Conservation (phyloP, 2,329 filamentous ascomycete species). For the Emergomyces orientalis region DNA sequence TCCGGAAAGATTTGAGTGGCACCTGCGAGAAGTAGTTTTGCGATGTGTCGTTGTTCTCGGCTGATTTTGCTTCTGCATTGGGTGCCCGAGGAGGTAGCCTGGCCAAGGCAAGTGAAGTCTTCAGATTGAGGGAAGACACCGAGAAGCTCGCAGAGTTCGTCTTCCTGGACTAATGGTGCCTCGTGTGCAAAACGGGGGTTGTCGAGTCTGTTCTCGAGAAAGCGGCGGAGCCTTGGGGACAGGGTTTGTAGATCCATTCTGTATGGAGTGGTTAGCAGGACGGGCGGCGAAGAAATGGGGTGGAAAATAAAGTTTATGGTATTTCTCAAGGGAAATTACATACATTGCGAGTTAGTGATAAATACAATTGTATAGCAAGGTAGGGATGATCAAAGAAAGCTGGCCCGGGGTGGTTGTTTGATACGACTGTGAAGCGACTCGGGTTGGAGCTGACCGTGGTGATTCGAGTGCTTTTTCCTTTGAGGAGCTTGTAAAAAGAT, state of each 20-base stretch:
- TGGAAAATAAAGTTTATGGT: background rate
- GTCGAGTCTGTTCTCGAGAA: background rate
- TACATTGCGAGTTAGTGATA: background rate
- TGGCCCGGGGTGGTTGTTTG: background rate
- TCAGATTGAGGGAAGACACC: background rate
- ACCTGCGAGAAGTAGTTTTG: background rate
- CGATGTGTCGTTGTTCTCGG: background rate
- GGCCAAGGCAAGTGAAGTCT: background rate
- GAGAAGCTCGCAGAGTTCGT: background rate
- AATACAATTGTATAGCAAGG: background rate
- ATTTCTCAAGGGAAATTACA: background rate
- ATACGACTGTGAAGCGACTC: background rate
- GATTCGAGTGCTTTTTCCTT: background rate
- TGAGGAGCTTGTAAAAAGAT: background rate
- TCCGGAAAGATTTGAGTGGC: background rate
- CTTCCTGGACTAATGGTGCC: background rate
- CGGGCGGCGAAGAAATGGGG: background rate
- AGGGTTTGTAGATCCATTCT: background rate
- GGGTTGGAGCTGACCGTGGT: background rate
- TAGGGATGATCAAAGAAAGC: background rate
- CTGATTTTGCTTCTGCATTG: background rate
- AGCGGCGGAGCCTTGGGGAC: background rate
- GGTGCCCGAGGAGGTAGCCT: background rate
- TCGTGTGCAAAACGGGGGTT: background rate
- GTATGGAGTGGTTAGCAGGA: background rate